These are phyloP conservation scores for Sclerospora graminicola DNA, from an alignment of 352 stramenopile genomes.

Conservation along the genomic window DNA sequence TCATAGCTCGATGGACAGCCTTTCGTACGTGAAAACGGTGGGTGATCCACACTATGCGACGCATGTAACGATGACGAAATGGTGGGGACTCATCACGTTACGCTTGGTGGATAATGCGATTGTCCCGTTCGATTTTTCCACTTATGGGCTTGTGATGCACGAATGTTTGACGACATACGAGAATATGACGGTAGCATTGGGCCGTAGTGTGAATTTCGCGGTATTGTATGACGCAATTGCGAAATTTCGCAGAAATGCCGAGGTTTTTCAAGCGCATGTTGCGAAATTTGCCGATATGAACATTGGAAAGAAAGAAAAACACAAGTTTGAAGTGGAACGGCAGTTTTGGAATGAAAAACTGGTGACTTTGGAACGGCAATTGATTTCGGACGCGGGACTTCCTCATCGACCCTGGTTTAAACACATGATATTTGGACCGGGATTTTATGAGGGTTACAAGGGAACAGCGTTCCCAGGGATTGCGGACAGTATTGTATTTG, in stretches of 20 bases:
- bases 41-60: slow-evolving; percentile 52
- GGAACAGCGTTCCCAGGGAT: slow-evolving; percentile 36
- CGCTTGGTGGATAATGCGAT: slow-evolving; percentile 39
- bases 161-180: slow-evolving; percentile 28
- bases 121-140: slow-evolving; percentile 63
- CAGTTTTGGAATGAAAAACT: slow-evolving; percentile 13
- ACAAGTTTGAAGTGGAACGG: slow-evolving; percentile 3
- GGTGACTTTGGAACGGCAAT: slow-evolving; percentile 25
- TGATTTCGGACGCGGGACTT: slow-evolving; percentile 27
- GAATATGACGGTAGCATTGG: slow-evolving; percentile 13
- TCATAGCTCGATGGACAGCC: slow-evolving; percentile 82
- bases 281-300: neutral
- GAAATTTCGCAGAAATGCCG: slow-evolving; percentile 21
- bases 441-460: slow-evolving; percentile 41
- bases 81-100: slow-evolving; percentile 54
- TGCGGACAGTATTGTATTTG: slow-evolving; percentile 31
- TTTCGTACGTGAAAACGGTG: slow-evolving; percentile 49
- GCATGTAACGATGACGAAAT: slow-evolving; percentile 35
- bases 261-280: slow-evolving; percentile 17
- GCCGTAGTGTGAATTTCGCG: slow-evolving; percentile 20
- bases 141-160: slow-evolving; percentile 51
- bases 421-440: slow-evolving; percentile 40
- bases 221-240: slow-evolving; percentile 30
- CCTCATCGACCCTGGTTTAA: slow-evolving; percentile 38
- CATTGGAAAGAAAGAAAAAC: slow-evolving; percentile 1